Evolutionary conservation across 768 basidiomycete genomes (phyloP).

Genomic region (Leccinum fibrillosum): DNA sequence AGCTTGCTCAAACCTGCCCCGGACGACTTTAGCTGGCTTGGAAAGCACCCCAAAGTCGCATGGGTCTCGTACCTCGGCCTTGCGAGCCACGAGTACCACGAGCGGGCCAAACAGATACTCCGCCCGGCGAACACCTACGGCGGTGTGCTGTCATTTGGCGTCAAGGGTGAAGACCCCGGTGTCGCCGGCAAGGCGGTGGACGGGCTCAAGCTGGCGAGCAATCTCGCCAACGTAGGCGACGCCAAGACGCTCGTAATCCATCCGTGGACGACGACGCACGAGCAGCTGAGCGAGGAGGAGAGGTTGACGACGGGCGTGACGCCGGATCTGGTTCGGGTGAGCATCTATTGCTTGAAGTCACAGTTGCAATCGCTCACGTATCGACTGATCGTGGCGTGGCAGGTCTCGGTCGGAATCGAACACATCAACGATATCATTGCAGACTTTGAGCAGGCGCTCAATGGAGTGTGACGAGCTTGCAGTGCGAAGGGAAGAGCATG

Average conservation of each 20-base stretch:
- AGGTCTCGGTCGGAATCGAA: conserved; percentile 46
- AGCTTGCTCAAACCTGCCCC: background rate
- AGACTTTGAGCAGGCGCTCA: conserved; percentile 42
- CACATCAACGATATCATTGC: conserved; percentile 45
- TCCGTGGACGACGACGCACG: conserved; percentile 57
- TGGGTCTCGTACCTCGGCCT: conserved; percentile 85
- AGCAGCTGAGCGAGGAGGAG: conserved; percentile 50
- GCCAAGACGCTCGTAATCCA: conserved; percentile 64
- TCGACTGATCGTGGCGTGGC: background rate
- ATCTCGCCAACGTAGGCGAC: conserved; percentile 71
- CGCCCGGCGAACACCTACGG: conserved; percentile 58
- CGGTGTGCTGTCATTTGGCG: conserved; percentile 76
- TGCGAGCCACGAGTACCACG: conserved; percentile 55
- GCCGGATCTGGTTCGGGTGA: conserved; percentile 54
- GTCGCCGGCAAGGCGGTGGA: conserved; percentile 65
- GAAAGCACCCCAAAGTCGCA: conserved; percentile 58
- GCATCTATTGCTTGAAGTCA: conserved; percentile 9
- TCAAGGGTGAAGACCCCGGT: conserved; percentile 42
- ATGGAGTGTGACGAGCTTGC: conserved; percentile 3
- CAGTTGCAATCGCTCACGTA: background rate
- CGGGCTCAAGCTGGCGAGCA: conserved; percentile 62
- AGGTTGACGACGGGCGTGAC: conserved; percentile 49
- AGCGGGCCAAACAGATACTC: conserved; percentile 53
- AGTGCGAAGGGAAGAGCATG: background rate
- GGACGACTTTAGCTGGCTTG: conserved; percentile 42